A percentile compares a stretch with the other conserved stretches of the same genome.
Evolutionary conservation across 768 basidiomycete species (phyloP).

Genomic region (Termitomyces sp.): DNA sequence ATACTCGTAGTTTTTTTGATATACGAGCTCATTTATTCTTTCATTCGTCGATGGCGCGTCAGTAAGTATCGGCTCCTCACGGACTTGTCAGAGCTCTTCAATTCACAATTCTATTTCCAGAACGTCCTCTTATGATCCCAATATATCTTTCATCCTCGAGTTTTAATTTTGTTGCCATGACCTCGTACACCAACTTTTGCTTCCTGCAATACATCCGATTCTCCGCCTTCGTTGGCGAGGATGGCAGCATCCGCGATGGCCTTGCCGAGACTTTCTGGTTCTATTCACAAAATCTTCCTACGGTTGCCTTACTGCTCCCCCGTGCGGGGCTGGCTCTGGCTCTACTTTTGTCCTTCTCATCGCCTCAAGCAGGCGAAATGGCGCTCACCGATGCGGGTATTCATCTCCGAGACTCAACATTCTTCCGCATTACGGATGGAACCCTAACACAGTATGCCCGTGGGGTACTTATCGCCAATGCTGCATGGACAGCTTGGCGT

Average conservation of each 20-base stretch:
- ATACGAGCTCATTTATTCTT: constrained; percentile 76
- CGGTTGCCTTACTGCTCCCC: constrained; percentile 76
- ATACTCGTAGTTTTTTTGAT: constrained; percentile 66
- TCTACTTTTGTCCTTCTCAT: constrained; percentile 61
- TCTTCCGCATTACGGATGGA: constrained; percentile 61
- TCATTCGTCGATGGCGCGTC: constrained; percentile 69
- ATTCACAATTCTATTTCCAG: constrained; percentile 38
- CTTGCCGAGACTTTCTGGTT: constrained; percentile 83
- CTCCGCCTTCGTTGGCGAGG: constrained; percentile 56
- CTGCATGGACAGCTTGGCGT: constrained; percentile 78
- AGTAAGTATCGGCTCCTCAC: constrained; percentile 45
- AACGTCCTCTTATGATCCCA: constrained; percentile 77
- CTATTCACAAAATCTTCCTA: constrained; percentile 82
- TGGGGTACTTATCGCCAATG: constrained; percentile 77
- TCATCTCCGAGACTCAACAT: constrained; percentile 61
- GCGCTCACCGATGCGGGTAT: constrained; percentile 43
- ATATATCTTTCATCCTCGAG: constrained; percentile 81
- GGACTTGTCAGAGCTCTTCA: constrained; percentile 14
- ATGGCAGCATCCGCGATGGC: constrained; percentile 36
- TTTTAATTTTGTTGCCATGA: constrained; percentile 68
- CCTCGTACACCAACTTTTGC: constrained; percentile 79
- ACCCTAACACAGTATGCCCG: constrained; percentile 70
- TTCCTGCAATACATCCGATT: constrained; percentile 77
- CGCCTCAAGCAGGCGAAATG: constrained; percentile 40
- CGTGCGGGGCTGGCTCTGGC: constrained; percentile 74